Conservation (phyloP, 805 yeast species). For the Suhomyces vadensis region DNA sequence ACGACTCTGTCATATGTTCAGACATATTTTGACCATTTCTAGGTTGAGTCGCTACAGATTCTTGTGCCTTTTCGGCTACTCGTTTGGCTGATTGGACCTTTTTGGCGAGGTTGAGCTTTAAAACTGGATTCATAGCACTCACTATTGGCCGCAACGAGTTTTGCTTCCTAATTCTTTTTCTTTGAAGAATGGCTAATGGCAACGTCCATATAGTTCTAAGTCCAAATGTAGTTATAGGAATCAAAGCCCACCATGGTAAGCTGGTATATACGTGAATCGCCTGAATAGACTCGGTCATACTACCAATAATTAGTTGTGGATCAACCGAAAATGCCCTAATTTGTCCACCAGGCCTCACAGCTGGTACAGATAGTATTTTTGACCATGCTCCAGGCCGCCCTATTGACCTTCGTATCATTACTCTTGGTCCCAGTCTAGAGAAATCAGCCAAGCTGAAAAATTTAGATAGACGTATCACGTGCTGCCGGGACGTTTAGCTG, state of each 20-base stretch:
- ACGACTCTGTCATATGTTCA: conserved; percentile 10
- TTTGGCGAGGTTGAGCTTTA: conserved; percentile 56
- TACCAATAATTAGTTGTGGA: conserved; percentile 31
- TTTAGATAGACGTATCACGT: not conserved
- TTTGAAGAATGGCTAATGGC: conserved; percentile 75
- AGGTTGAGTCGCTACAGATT: conserved; percentile 18
- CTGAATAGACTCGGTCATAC: conserved; percentile 43
- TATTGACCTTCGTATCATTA: no score
- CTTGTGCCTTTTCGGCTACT: conserved; percentile 18
- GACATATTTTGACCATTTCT: conserved; percentile 1
- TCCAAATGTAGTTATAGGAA: conserved; percentile 70
- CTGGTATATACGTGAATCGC: conserved; percentile 55
- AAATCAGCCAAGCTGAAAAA: not conserved
- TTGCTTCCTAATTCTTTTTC: conserved; percentile 70
- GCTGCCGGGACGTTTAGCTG: no score
- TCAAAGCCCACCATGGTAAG: conserved; percentile 80
- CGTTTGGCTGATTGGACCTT: conserved; percentile 41
- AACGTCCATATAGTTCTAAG: conserved; percentile 68
- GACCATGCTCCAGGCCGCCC: no score
- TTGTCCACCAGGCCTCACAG: not conserved
- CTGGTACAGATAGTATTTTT: no score
- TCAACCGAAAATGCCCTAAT: conserved; percentile 24
- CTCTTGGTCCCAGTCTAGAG: no score
- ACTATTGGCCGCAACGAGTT: conserved; percentile 69
- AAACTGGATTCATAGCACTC: conserved; percentile 72